Evolutionary conservation across 805 yeast species (phyloP).

Genomic region (Candida stauntonica): DNA sequence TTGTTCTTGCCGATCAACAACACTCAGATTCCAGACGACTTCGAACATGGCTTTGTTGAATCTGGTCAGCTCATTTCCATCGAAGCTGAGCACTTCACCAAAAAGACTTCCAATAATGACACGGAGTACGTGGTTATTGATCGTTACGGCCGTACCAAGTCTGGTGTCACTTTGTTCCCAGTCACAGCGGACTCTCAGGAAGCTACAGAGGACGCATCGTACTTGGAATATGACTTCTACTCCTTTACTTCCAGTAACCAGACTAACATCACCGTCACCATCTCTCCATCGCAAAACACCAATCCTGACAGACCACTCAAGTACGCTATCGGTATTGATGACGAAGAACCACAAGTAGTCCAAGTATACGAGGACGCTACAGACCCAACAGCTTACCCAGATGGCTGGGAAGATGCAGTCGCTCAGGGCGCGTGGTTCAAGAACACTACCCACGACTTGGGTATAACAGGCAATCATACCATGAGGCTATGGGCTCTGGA

Average conservation of each 20-base stretch:
- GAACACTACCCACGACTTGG: constrained; percentile 12
- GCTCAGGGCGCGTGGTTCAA: constrained; percentile 13
- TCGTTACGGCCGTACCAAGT: constrained; percentile 10
- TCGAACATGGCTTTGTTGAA: constrained; percentile 11
- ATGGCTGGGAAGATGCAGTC: constrained; percentile 14
- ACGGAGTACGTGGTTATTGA: constrained; percentile 11
- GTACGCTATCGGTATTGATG: constrained; percentile 12
- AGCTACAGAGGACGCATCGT: constrained; percentile 6
- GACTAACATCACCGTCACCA: constrained; percentile 9
- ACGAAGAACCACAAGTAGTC: constrained; percentile 12
- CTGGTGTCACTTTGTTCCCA: constrained; percentile 14
- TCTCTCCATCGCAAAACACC: constrained; percentile 11
- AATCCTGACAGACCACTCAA: constrained; percentile 13
- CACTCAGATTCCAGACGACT: constrained; percentile 9
- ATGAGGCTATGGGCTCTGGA: constrained; percentile 14
- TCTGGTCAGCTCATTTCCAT: constrained; percentile 12
- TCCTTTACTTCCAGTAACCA: constrained; percentile 9
- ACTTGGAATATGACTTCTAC: constrained; percentile 10
- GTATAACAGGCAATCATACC: constrained; percentile 7
- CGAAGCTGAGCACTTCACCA: constrained; percentile 13
- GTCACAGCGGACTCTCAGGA: constrained; percentile 12
- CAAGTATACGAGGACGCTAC: constrained; percentile 12
- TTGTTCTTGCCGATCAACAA: constrained; percentile 13
- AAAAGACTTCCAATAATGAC: constrained; percentile 3
- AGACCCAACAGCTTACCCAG: constrained; percentile 12